These are phyloP conservation scores for Cercospora nicotianae DNA, from an alignment of 2,329 filamentous ascomycete genomes.

Conservation along the genomic window DNA sequence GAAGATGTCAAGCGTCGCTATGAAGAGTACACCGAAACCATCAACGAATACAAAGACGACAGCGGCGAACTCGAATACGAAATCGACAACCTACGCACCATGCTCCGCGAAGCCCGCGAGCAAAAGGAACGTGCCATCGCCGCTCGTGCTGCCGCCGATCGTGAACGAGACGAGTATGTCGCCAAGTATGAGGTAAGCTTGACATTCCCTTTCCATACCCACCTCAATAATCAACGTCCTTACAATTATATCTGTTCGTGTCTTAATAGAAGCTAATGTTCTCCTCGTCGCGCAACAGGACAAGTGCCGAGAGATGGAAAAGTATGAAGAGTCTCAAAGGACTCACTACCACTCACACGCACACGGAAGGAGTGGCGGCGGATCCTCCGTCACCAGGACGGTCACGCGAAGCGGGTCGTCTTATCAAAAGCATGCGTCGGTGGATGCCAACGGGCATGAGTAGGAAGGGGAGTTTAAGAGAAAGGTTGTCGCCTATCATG, in stretches of 20 bases:
- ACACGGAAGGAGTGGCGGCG: constrained; percentile 7
- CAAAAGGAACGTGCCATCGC: constrained; percentile 37
- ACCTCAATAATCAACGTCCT: background rate
- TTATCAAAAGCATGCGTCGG: constrained; percentile 12
- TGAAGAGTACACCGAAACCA: constrained; percentile 34
- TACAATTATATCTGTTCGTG: too few relatives aligned
- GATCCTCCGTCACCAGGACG: constrained; percentile 8
- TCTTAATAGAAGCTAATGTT: constrained; percentile 1
- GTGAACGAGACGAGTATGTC: constrained; percentile 31
- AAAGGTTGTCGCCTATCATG: background rate
- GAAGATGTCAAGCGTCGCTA: constrained; percentile 30
- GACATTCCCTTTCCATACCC: background rate
- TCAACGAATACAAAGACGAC: constrained; percentile 29
- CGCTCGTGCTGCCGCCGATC: constrained; percentile 32
- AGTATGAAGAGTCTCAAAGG: constrained; percentile 27
- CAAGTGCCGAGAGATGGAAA: constrained; percentile 35
- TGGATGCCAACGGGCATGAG: constrained; percentile 9
- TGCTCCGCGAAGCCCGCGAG: constrained; percentile 34
- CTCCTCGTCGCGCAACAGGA: constrained; percentile 5
- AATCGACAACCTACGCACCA: constrained; percentile 33
- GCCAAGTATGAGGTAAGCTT: constrained; percentile 25
- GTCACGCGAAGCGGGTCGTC: constrained; percentile 18
- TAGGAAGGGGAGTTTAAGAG: background rate
- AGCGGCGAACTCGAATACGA: constrained; percentile 34
- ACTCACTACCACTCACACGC: constrained; percentile 21